phyloP scores from a whole-genome alignment of 768 basidiomycete species.

The Gymnopilus junonius region DNA sequence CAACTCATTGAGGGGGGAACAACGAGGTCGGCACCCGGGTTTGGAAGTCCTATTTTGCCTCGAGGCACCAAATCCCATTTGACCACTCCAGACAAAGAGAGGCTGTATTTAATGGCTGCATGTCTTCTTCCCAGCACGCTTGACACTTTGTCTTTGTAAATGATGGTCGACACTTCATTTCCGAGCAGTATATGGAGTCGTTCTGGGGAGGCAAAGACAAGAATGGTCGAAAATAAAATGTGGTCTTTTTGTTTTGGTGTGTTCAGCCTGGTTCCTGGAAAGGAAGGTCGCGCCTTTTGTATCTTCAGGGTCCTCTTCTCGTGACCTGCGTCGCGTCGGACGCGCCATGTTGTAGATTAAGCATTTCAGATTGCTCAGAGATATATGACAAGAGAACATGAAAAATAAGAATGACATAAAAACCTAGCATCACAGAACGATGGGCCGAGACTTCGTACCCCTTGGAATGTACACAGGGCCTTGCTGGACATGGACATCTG shows the following conservation, averaged over 20 bases:
- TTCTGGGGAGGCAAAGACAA: conserved; percentile 4
- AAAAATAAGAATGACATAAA: not conserved
- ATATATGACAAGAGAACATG: not conserved
- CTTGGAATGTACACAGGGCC: not conserved
- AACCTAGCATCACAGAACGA: not conserved
- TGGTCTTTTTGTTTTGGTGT: not conserved
- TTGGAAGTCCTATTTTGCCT: conserved; percentile 49
- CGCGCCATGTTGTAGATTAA: not conserved
- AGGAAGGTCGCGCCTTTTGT: conserved; percentile 5
- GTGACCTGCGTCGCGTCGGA: not conserved
- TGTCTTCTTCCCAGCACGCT: not conserved
- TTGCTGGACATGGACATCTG: not conserved
- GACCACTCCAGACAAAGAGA: conserved; percentile 14
- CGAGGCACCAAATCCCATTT: conserved; percentile 34
- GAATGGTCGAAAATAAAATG: conserved; percentile 1
- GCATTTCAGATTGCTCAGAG: not conserved
- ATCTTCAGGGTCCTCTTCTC: not conserved
- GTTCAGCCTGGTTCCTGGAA: conserved; percentile 1
- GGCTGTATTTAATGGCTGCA: conserved; percentile 1
- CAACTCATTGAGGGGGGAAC: conserved; percentile 45
- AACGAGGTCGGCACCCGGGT: conserved; percentile 63
- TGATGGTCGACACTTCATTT: conserved; percentile 16
- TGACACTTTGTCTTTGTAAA: not conserved
- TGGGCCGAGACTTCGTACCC: not conserved
- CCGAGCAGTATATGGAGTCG: conserved; percentile 8